These are phyloP conservation scores for Lyophyllum decastes DNA, from an alignment of 768 basidiomycete genomes.

Conservation along the genomic window DNA sequence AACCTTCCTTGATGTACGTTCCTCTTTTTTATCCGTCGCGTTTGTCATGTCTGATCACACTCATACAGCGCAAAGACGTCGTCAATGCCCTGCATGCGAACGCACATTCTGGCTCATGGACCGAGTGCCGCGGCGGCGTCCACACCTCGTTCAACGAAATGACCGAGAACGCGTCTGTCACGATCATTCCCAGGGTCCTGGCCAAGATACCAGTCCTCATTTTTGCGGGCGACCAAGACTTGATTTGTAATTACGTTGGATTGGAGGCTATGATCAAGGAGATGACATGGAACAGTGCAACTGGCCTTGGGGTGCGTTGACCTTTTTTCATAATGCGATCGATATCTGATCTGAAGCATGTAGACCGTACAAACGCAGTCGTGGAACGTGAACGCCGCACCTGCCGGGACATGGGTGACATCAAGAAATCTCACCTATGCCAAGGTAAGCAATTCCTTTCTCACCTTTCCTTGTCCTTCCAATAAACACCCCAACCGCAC, in stretches of 20 bases:
- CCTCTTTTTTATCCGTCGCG: neutral
- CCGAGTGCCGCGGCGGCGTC: conserved; percentile 78
- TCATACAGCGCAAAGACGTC: conserved; percentile 73
- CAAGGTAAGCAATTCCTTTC: conserved; percentile 54
- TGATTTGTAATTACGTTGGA: conserved; percentile 96
- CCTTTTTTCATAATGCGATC: neutral
- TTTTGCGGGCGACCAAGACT: conserved; percentile 93
- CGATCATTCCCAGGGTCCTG: conserved; percentile 76
- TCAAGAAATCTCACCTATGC: conserved; percentile 91
- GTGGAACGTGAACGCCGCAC: conserved; percentile 73
- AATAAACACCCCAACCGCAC: neutral
- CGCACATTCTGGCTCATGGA: conserved; percentile 78
- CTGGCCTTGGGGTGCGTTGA: conserved; percentile 76
- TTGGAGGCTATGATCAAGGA: conserved; percentile 82
- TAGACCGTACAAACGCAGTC: conserved; percentile 69
- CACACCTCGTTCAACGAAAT: conserved; percentile 58
- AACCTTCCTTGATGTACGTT: conserved; percentile 76
- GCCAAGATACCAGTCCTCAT: conserved; percentile 83
- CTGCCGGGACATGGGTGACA: conserved; percentile 90
- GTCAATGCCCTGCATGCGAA: conserved; percentile 80
- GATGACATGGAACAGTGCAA: conserved; percentile 84
- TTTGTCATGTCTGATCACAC: conserved; percentile 7
- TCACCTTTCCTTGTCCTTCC: neutral
- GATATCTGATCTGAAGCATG: conserved; percentile 6
- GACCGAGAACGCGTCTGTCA: conserved; percentile 67